Conservation (phyloP, 2,329 filamentous ascomycete species). For the Thelonectria olida region DNA sequence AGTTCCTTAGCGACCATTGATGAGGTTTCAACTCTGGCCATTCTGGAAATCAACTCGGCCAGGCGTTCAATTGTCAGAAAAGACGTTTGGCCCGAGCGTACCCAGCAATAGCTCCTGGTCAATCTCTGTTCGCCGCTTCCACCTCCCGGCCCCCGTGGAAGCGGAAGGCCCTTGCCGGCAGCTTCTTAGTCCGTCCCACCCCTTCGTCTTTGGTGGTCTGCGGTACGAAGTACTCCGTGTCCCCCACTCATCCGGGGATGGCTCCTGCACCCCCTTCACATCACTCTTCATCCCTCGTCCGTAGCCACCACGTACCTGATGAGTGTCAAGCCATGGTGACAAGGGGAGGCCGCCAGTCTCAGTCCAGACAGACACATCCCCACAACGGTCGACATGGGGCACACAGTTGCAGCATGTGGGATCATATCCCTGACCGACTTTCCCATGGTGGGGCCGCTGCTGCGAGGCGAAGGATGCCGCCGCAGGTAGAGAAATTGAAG, state of each 20-base stretch:
- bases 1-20: slow-evolving; percentile 36
- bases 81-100: slow-evolving; percentile 27
- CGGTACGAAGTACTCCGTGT: slow-evolving; percentile 20
- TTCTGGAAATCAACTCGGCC: slow-evolving; percentile 33
- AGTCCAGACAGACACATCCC: slow-evolving; percentile 30
- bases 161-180: slow-evolving; percentile 44
- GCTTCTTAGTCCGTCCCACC: slow-evolving; percentile 24
- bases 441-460: slow-evolving; percentile 36
- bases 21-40: slow-evolving; percentile 28
- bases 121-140: slow-evolving; percentile 34
- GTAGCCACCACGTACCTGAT: slow-evolving; percentile 35
- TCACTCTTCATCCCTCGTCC: slow-evolving; percentile 28
- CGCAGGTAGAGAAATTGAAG: slow-evolving; percentile 44
- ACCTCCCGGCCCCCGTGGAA: slow-evolving; percentile 39
- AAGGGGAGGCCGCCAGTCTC: slow-evolving; percentile 30
- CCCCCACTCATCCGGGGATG: slow-evolving; percentile 38
- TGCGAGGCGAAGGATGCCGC: slow-evolving; percentile 42
- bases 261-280: slow-evolving; percentile 31
- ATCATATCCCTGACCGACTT: slow-evolving; percentile 45
- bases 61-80: slow-evolving; percentile 17
- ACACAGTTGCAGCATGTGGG: slow-evolving; percentile 28
- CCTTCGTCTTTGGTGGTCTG: slow-evolving; percentile 23
- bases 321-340: slow-evolving; percentile 32
- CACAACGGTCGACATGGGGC: slow-evolving; percentile 30
- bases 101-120: slow-evolving; percentile 30